phyloP scores from a whole-genome alignment of 768 basidiomycete genomes.

The Lenzites betulinus region DNA sequence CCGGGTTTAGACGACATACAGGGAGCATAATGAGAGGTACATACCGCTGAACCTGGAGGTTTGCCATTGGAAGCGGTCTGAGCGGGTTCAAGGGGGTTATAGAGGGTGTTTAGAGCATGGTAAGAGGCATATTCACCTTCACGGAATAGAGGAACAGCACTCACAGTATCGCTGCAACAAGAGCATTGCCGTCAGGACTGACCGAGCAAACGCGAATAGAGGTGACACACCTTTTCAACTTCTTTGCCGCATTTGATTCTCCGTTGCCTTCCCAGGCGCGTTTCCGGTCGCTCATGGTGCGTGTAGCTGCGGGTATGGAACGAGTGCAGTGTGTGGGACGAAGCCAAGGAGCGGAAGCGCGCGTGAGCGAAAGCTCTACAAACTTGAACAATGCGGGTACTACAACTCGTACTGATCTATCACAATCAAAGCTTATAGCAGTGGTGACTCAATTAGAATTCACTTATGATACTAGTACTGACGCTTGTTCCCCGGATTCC shows the following conservation, averaged over 20 bases:
- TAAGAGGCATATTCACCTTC: conserved; percentile 74
- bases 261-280: conserved; percentile 58
- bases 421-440: background rate
- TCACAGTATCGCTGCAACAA: conserved; percentile 67
- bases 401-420: background rate
- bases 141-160: conserved; percentile 43
- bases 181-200: conserved; percentile 14
- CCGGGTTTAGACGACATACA: conserved; percentile 1
- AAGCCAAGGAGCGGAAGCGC: conserved; percentile 7
- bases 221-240: conserved; percentile 61
- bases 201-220: conserved; percentile 14
- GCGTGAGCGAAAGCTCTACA: background rate
- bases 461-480: too few relatives aligned
- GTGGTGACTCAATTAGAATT: background rate
- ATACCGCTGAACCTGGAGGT: conserved; percentile 43
- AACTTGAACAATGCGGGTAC: background rate
- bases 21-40: background rate
- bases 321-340: conserved; percentile 1
- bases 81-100: conserved; percentile 58
- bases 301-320: background rate
- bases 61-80: conserved; percentile 56
- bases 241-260: conserved; percentile 54
- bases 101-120: conserved; percentile 59
- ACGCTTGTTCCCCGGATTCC: too few relatives aligned
- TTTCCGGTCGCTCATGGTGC: conserved; percentile 67